These are phyloP conservation scores for Rhytidiadelphus loreus DNA, from an alignment of 225 moss, liverwort and hornwort species.

Conservation along the genomic window DNA sequence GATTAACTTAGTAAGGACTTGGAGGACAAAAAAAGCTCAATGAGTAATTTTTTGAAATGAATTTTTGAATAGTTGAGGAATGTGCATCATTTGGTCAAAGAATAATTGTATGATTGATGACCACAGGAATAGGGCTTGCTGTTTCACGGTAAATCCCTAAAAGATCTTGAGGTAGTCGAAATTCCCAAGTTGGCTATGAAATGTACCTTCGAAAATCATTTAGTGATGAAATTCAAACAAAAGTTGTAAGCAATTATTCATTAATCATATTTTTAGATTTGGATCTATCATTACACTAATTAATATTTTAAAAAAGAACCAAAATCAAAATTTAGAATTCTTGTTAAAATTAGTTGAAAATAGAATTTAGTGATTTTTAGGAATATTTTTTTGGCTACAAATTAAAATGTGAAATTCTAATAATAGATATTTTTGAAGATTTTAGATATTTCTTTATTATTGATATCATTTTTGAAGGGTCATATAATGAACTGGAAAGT, in stretches of 20 bases:
- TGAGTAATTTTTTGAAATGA: neutral
- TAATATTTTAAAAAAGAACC: neutral
- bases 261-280: neutral
- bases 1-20: fast-evolving
- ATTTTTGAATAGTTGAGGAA: neutral
- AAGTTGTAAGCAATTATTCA: neutral
- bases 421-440: neutral
- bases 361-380: neutral
- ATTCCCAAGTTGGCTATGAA: neutral
- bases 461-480: neutral
- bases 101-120: neutral
- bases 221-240: neutral
- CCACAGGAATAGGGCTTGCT: too few species aligned
- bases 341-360: fast-evolving
- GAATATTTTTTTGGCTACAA: neutral
- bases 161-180: neutral
- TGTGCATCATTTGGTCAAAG: neutral
- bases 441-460: neutral
- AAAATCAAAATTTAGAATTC: neutral
- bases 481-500: neutral
- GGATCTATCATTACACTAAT: neutral
- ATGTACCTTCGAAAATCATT: neutral
- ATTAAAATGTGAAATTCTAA: neutral
- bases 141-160: fast-evolving
- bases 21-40: neutral